Evolutionary conservation across 75 land plant species (phyloP).

Genomic region (Isoetes taiwanensis): DNA sequence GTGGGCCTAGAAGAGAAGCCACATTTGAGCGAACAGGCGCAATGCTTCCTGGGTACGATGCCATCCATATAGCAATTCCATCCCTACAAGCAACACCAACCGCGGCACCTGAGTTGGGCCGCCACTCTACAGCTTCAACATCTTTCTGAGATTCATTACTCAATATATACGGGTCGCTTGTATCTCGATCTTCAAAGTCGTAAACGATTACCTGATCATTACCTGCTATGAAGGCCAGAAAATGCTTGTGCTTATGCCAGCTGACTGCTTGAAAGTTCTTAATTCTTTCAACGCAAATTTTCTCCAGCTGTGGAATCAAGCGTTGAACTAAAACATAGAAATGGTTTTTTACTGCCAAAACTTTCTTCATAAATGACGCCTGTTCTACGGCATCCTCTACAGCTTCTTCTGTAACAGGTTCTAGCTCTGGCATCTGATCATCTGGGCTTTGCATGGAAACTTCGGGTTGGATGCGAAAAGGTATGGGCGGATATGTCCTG

Average conservation of each 20-base stretch:
- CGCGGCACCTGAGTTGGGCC: slow-evolving; percentile 81
- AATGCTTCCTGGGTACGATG: slow-evolving; percentile 65
- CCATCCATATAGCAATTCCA: slow-evolving; percentile 90
- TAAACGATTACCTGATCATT: slow-evolving; percentile 57
- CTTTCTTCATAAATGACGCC: too few species aligned
- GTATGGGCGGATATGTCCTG: neutral
- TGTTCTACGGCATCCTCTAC: too few species aligned
- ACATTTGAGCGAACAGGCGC: slow-evolving; percentile 62
- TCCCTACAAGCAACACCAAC: slow-evolving; percentile 79
- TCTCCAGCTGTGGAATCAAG: slow-evolving; percentile 24
- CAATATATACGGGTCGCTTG: slow-evolving; percentile 52
- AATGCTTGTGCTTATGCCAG: slow-evolving; percentile 85
- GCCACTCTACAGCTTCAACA: slow-evolving; percentile 76
- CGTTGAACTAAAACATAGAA: neutral
- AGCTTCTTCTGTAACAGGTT: neutral
- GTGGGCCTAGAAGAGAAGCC: slow-evolving; percentile 36
- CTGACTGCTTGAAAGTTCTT: slow-evolving; percentile 49
- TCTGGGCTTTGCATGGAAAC: neutral
- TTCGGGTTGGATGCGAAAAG: neutral
- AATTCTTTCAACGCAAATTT: slow-evolving; percentile 26
- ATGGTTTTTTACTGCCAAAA: too few species aligned
- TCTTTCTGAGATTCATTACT: slow-evolving; percentile 51
- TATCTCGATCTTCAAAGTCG: slow-evolving; percentile 89
- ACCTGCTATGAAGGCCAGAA: slow-evolving; percentile 74
- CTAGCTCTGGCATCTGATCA: neutral